These are phyloP conservation scores for Candida ponderosae DNA, from an alignment of 805 yeast species.

Conservation along the genomic window DNA sequence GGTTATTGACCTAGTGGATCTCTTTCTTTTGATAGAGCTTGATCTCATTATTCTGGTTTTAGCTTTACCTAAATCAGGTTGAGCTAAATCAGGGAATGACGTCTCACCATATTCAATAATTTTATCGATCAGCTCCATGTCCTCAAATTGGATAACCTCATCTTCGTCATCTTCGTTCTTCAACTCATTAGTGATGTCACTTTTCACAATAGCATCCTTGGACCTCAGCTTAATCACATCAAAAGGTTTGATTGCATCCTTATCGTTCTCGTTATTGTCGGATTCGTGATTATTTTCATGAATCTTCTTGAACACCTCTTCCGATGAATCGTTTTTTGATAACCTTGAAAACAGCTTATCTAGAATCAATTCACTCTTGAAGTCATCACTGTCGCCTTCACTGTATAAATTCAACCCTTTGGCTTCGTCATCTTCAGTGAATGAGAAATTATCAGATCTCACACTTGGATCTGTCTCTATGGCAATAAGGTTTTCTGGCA, in stretches of 20 bases:
- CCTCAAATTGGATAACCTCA: constrained; percentile 18
- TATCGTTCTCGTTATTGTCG: neutral
- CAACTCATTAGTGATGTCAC: neutral
- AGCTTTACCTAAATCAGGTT: constrained; percentile 22
- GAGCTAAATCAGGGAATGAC: constrained; percentile 24
- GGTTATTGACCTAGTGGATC: constrained; percentile 22
- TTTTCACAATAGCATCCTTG: neutral
- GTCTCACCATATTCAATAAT: constrained; percentile 34
- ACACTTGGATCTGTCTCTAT: neutral
- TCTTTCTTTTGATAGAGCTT: constrained; percentile 27
- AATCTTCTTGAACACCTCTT: constrained; percentile 1
- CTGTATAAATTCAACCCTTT: constrained; percentile 6
- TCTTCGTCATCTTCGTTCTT: constrained; percentile 8
- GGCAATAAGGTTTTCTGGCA: too few species aligned
- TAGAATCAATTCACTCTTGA: constrained; percentile 7
- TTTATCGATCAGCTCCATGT: constrained; percentile 29
- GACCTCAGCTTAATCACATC: neutral
- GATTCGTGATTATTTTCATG: too few species aligned
- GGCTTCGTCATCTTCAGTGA: constrained; percentile 18
- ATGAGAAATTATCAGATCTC: constrained; percentile 13
- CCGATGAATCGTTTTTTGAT: constrained; percentile 1
- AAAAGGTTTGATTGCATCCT: neutral
- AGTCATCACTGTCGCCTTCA: constrained; percentile 3
- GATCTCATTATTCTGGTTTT: constrained; percentile 23
- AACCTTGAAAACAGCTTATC: constrained; percentile 8